A percentile compares a stretch with the other conserved stretches of the same genome.
These are phyloP conservation scores for Carex parvula DNA, from an alignment of 176 grass and related monocot species.

Conservation along the genomic window DNA sequence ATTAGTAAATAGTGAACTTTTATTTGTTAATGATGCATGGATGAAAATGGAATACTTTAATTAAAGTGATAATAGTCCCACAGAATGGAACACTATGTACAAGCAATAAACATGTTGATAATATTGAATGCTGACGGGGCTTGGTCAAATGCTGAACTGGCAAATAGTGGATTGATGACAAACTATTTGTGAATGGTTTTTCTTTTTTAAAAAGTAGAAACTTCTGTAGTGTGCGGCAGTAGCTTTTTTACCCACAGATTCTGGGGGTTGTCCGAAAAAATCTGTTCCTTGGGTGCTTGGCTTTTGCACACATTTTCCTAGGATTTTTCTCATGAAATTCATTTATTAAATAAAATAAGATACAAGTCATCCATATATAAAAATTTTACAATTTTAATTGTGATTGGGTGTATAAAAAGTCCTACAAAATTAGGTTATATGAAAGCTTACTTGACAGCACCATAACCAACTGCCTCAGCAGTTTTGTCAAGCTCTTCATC, in stretches of 20 bases:
- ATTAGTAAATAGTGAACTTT: not conserved
- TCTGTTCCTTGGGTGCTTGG: not conserved
- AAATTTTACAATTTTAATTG: not conserved
- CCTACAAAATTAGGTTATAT: constrained; percentile 1
- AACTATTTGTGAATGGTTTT: no score
- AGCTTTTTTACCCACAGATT: not conserved
- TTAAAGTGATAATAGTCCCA: not conserved
- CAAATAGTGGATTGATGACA: no score
- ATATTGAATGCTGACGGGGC: no score
- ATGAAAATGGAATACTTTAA: constrained; percentile 3
- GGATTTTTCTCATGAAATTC: not conserved
- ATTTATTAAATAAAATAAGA: not conserved
- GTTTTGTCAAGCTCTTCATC: constrained; percentile 80
- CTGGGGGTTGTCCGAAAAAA: not conserved
- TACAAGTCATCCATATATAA: not conserved
- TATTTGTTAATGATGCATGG: not conserved
- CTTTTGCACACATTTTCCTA: not conserved
- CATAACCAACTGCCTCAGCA: constrained; percentile 94
- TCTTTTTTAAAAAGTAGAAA: no score
- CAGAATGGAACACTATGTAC: no score
- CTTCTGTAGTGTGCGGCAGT: no score
- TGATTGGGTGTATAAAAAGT: not conserved
- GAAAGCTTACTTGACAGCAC: constrained; percentile 72
- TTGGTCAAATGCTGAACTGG: no score
- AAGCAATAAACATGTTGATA: no score